These are phyloP conservation scores for Volvariella volvacea DNA, from an alignment of 1,284 basidiomycete genomes.

Conservation along the genomic window DNA sequence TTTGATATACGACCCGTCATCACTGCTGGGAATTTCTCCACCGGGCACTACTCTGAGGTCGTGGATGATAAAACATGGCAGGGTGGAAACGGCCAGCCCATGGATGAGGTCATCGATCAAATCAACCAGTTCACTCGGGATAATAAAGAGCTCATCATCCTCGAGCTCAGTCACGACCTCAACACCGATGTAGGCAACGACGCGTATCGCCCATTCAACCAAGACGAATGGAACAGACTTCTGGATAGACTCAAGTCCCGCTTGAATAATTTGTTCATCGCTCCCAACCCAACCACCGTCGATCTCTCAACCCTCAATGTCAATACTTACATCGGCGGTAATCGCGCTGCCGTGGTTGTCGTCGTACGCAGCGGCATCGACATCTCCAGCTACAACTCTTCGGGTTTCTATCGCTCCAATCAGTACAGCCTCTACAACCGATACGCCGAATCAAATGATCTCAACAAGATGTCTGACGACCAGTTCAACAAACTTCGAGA, in stretches of 20 bases:
- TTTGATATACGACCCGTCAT: not conserved
- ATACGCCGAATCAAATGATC: not conserved
- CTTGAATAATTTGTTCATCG: not conserved
- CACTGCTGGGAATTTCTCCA: not conserved
- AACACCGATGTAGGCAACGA: slow-evolving; percentile 1
- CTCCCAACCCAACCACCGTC: not conserved
- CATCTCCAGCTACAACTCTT: not conserved
- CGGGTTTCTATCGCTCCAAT: not conserved
- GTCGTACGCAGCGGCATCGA: not conserved
- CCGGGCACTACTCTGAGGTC: not conserved
- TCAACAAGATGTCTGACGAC: not conserved
- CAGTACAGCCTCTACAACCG: not conserved
- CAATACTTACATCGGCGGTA: not conserved
- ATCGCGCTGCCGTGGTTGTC: not conserved
- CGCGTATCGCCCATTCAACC: not conserved
- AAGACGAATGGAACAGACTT: not conserved
- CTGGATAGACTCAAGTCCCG: not conserved
- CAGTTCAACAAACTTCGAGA: not conserved
- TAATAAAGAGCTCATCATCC: not conserved
- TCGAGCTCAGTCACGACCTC: not conserved
- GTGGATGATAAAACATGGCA: not conserved
- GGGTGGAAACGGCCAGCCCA: not conserved
- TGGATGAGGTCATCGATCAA: not conserved
- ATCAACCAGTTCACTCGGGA: not conserved
- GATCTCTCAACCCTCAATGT: not conserved